phyloP scores from a whole-genome alignment of 2,329 filamentous ascomycete species.

The Aspergillus spinulosporus region DNA sequence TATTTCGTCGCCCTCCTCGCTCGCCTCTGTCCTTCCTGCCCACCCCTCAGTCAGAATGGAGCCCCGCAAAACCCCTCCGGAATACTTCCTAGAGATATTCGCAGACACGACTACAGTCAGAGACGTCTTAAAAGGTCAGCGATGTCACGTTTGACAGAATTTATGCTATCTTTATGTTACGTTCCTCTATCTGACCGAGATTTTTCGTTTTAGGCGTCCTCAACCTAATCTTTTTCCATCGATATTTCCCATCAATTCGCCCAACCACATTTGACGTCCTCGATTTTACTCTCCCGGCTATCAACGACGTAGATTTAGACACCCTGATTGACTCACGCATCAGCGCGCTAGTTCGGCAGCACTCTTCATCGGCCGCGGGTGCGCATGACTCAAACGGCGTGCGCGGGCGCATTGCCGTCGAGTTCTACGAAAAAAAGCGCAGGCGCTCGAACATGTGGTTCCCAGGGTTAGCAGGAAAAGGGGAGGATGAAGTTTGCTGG shows the following conservation, averaged over 20 bases:
- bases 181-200: background rate
- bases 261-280: constrained; percentile 85
- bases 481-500: constrained; percentile 94
- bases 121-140: constrained; percentile 85
- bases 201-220: constrained; percentile 66
- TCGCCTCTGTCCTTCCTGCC: background rate
- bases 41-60: constrained; percentile 54
- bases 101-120: constrained; percentile 85
- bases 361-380: constrained; percentile 58
- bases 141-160: background rate
- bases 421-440: constrained; percentile 92
- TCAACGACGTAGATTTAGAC: constrained; percentile 87
- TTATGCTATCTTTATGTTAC: background rate
- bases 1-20: background rate
- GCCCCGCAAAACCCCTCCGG: constrained; percentile 66
- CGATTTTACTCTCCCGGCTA: constrained; percentile 83
- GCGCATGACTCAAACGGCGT: constrained; percentile 50
- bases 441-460: constrained; percentile 76
- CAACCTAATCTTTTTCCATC: constrained; percentile 98
- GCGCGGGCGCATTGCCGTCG: constrained; percentile 76
- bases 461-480: constrained; percentile 53
- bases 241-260: constrained; percentile 85
- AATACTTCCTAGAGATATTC: constrained; percentile 92
- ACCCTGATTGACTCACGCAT: constrained; percentile 90
- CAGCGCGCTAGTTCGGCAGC: constrained; percentile 73